Conservation (phyloP, 441 rosid species). For the Francoa sonchifolia region DNA sequence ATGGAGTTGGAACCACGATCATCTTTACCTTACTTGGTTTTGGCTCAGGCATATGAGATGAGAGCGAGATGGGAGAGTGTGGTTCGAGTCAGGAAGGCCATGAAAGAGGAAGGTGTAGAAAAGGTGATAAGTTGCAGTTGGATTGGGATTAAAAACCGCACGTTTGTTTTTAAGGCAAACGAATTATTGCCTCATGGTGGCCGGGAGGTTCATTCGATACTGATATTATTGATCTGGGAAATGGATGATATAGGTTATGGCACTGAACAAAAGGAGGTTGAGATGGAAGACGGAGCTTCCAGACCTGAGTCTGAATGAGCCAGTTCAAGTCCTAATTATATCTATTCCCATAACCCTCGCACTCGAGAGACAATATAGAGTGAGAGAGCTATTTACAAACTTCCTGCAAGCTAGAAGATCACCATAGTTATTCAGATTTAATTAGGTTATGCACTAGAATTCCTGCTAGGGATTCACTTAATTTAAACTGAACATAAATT, state of each 20-base stretch:
- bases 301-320: too few relatives aligned
- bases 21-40: slow-evolving; percentile 29
- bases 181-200: slow-evolving; percentile 43
- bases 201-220: slow-evolving; percentile 19
- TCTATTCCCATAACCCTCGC: too few relatives aligned
- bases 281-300: too few relatives aligned
- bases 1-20: slow-evolving; percentile 29
- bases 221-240: slow-evolving; percentile 39
- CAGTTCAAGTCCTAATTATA: too few relatives aligned
- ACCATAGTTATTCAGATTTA: too few relatives aligned
- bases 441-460: too few relatives aligned
- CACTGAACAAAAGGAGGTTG: too few relatives aligned
- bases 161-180: slow-evolving; percentile 29
- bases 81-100: slow-evolving; percentile 31
- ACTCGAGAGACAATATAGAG: too few relatives aligned
- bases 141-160: slow-evolving; percentile 31
- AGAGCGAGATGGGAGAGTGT: slow-evolving; percentile 54
- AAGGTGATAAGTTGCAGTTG: slow-evolving; percentile 38
- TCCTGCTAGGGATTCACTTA: too few relatives aligned
- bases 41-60: slow-evolving; percentile 39
- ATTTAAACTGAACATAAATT: too few relatives aligned
- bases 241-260: slow-evolving; percentile 23
- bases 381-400: too few relatives aligned
- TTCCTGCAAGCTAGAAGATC: too few relatives aligned
- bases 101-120: slow-evolving; percentile 25